Percentiles rank a stretch among this genome's conserved stretches.
Evolutionary conservation across 108 stramenopile genomes (phyloP).

Genomic region (Cyclotella cryptica): DNA sequence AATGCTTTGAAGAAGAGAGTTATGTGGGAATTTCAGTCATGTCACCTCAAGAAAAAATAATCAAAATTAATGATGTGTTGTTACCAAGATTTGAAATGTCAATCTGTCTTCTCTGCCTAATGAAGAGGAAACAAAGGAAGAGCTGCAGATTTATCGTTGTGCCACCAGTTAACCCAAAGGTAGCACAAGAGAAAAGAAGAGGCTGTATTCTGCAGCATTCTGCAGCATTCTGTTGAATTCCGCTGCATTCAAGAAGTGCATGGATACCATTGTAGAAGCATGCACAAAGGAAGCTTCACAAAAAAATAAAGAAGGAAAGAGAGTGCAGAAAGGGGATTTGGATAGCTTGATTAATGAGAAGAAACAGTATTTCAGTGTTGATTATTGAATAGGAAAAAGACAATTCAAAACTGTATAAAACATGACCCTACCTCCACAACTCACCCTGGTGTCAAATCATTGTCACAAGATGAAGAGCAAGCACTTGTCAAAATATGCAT

Average conservation of each 20-base stretch:
- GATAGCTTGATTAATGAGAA: too few species aligned
- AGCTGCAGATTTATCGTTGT: too few species aligned
- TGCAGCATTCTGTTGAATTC: too few species aligned
- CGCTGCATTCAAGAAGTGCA: too few species aligned
- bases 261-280: too few species aligned
- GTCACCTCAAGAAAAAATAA: background rate
- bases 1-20: too few species aligned
- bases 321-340: too few species aligned
- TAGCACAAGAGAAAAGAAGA: background rate
- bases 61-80: background rate
- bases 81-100: background rate
- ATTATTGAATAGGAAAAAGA: background rate
- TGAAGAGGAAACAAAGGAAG: too few species aligned
- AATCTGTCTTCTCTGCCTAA: too few species aligned
- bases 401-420: background rate
- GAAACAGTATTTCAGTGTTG: background rate
- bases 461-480: background rate
- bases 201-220: too few species aligned
- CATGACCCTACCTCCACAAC: background rate
- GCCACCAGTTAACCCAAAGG: constrained; percentile 10
- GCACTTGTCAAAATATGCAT: background rate
- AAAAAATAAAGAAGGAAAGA: too few species aligned
- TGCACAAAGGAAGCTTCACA: background rate
- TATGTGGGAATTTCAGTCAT: too few species aligned
- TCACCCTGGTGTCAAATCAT: constrained; percentile 5